Evolutionary conservation across 306 rosid genomes (phyloP), one percentile per base, ranked within the genome.

Genomic region (Cyamopsis tetragonoloba): DNA sequence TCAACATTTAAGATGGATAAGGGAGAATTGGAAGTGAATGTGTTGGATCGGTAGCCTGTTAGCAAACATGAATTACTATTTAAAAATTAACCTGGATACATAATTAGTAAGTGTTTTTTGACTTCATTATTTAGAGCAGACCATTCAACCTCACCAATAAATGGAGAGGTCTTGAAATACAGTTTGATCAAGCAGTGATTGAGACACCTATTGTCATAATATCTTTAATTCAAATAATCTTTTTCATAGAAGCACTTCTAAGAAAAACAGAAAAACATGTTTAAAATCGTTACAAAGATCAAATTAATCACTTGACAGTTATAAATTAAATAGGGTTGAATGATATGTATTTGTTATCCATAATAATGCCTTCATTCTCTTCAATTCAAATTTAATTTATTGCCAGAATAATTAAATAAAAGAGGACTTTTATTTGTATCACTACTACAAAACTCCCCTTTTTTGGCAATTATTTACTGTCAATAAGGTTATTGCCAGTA

Each of bases 211-310:
- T 89, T 93, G 13, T 84, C 96, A 71, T 89, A 87, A 62, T 93
- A 93, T 39, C 97, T 80, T 59, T 90, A 82, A 83, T 93, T 93
- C 66, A 93, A 80, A 79, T 93, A 93, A 69, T 93, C 98, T 73
- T 93, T 93, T 88, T 88, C 97, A 3, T 72, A 89, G 70, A 93
- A 89, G 76, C 96, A 86, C 73, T 86, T 96, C 99, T 93, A 79
- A 59, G n/a, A 68, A 77, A 54, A 56, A 49, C 51, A 75, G 7
- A n/a, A 75, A 30, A 32, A 34, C 15, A 63, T 35, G 2, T 59
- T 20, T 15, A 39, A 44, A 38, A 28, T 44, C 43, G 17, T 28
- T 49, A 13, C 26, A 7, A 24, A 9, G 0, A 35, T 27, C 20
- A 12, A 66, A 46, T 5, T 26, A 37, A 35, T 11, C 55, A 23